Evolutionary conservation across 2,329 filamentous ascomycete genomes (phyloP).

Genomic region (Thielaviopsis euricoi): DNA sequence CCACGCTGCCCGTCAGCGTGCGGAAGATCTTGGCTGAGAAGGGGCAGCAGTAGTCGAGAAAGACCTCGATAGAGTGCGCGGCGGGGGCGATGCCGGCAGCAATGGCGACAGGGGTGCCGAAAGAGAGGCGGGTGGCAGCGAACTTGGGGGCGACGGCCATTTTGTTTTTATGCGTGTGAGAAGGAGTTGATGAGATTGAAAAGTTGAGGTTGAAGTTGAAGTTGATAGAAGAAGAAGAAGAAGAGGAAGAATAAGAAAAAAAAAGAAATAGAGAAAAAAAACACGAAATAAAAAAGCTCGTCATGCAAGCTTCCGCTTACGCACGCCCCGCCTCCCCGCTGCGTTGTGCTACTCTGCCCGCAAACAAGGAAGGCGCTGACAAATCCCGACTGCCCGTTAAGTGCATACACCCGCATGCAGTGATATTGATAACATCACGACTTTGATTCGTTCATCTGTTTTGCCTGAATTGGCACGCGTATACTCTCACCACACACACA

Average conservation of each 20-base stretch:
- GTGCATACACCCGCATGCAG: background rate
- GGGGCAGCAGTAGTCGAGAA: slow-evolving; percentile 85
- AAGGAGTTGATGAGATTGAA: background rate
- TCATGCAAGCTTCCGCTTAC: background rate
- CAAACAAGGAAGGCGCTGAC: slow-evolving; percentile 5
- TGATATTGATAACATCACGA: background rate
- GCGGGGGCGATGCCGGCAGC: slow-evolving; percentile 24
- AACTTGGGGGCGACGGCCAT: slow-evolving; percentile 71
- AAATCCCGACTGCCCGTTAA: background rate
- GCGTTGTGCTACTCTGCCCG: no score
- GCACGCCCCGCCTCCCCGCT: background rate
- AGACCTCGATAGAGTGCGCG: slow-evolving; percentile 45
- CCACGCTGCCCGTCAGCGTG: slow-evolving; percentile 51
- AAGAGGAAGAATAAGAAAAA: background rate
- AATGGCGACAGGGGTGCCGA: slow-evolving; percentile 22
- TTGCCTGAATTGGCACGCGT: no score
- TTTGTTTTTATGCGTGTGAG: slow-evolving; percentile 9
- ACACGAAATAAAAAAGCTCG: background rate
- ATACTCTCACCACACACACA: background rate
- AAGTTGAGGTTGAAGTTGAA: background rate
- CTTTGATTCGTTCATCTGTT: no score
- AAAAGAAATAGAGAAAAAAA: background rate
- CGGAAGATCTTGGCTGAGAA: slow-evolving; percentile 55
- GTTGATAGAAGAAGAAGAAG: background rate
- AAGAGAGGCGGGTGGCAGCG: slow-evolving; percentile 50